phyloP scores from a whole-genome alignment of 306 rosid species.

The Argentina anserina region DNA sequence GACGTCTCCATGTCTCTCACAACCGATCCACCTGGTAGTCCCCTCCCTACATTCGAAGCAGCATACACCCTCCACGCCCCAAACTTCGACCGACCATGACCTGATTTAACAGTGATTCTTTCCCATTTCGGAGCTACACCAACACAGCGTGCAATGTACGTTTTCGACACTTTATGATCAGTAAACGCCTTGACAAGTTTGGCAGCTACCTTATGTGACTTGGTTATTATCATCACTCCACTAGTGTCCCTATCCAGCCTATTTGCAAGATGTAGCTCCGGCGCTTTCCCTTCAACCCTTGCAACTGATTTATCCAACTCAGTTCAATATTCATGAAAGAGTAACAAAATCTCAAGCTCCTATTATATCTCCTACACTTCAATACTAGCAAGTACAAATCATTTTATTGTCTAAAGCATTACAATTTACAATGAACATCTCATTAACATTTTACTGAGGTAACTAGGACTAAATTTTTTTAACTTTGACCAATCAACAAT shows the following conservation, averaged over 20 bases:
- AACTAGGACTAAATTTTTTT: neutral
- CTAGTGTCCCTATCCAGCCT: slow-evolving; percentile 89
- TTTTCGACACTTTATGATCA: slow-evolving; percentile 62
- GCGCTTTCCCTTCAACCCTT: slow-evolving; percentile 29
- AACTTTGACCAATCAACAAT: neutral
- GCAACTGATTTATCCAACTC: slow-evolving; percentile 13
- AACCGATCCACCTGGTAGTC: slow-evolving; percentile 74
- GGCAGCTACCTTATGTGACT: slow-evolving; percentile 78
- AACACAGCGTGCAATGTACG: slow-evolving; percentile 64
- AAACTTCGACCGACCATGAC: slow-evolving; percentile 88
- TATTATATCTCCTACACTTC: neutral
- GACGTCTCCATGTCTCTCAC: slow-evolving; percentile 84
- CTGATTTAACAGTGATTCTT: slow-evolving; percentile 55
- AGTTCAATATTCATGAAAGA: slow-evolving; percentile 6
- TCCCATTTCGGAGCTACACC: slow-evolving; percentile 64
- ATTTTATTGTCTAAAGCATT: no score
- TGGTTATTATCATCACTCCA: slow-evolving; percentile 71
- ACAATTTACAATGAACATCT: no score
- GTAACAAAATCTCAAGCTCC: neutral
- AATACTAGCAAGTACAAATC: neutral
- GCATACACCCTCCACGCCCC: slow-evolving; percentile 88
- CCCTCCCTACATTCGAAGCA: slow-evolving; percentile 65
- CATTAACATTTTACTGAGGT: neutral
- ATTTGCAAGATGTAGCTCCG: slow-evolving; percentile 80
- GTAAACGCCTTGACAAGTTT: slow-evolving; percentile 80